Conservation (phyloP, 2,329 filamentous ascomycete genomes). For the Plenodomus lindquistii region DNA sequence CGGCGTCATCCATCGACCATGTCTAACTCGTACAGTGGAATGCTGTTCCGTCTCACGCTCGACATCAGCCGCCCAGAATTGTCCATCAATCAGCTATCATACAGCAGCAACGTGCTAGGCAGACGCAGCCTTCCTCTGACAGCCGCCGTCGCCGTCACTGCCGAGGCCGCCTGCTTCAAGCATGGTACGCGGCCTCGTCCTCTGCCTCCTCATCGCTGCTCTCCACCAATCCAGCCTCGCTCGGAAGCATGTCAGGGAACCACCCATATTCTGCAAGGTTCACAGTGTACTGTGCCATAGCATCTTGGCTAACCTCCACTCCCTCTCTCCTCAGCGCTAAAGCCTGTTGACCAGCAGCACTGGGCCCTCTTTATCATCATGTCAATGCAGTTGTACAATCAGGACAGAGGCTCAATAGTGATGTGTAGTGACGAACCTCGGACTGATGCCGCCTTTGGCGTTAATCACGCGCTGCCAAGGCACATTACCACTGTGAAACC, state of each 20-base stretch:
- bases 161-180: conserved; percentile 20
- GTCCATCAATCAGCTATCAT: conserved; percentile 16
- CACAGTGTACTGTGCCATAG: conserved; percentile 54
- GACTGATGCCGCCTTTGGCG: conserved; percentile 81
- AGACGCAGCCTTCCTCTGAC: background rate
- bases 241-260: conserved; percentile 57
- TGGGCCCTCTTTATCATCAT: conserved; percentile 44
- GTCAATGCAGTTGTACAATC: conserved; percentile 23
- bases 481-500: conserved; percentile 76
- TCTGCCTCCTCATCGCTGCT: conserved; percentile 39
- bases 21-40: conserved; percentile 13
- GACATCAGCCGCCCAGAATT: conserved; percentile 3
- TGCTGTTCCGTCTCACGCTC: conserved; percentile 7
- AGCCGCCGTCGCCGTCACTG: background rate
- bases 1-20: conserved; percentile 4
- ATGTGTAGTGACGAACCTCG: conserved; percentile 60
- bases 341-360: conserved; percentile 53
- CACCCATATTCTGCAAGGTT: conserved; percentile 53
- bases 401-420: conserved; percentile 13
- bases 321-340: conserved; percentile 52
- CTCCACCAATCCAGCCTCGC: conserved; percentile 47
- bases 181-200: conserved; percentile 39
- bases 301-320: conserved; percentile 51
- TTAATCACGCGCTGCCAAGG: conserved; percentile 96
- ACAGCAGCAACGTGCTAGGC: conserved; percentile 4